Evolutionary conservation across 2,329 filamentous ascomycete genomes (phyloP), one percentile per base, ranked within the genome.

Genomic region (Trichoderma cornu-damae): DNA sequence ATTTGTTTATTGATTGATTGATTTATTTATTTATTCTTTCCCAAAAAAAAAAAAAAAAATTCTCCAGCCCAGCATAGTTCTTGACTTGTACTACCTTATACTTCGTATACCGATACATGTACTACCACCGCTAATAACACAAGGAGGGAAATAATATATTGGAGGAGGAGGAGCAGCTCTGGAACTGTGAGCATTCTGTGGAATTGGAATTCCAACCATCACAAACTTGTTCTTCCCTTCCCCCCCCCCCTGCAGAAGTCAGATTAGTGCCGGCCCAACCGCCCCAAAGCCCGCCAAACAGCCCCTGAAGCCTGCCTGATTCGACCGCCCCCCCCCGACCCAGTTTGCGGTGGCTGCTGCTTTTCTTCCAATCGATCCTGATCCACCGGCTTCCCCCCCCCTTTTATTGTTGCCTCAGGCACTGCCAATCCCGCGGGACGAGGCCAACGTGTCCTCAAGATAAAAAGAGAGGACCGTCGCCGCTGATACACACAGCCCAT

Each of bases 401-500:
- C 46, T 35, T 14, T 18, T 16, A 51, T 61, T 40, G 46, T 44
- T 61, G 63, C 64, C 64, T 65, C 57, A 66, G 63, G 62, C 63
- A 61, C 1, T 49, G 0, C n/a, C 6, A 9, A 26, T 18, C 2
- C 42, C 26, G 28, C 12, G 18, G 24, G 32, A 6, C 57, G 47
- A 57, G 43, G 61, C 62, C 60, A 67, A 59, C 61, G 64, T 68
- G 66, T 66, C 66, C 66, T 68, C 59, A 65, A 62, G 64, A 72
- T 73, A 73, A 73, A 72, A 66, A 69, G 61, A 73, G 72, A 66
- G 69, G 61, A 54, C 62, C 62, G 62, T 28, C 63, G 62, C 65
- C 42, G 62, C 40, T 18, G 37, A n/a, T n/a, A n/a, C n/a, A n/a
- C n/a, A n/a, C n/a, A n/a, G n/a, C n/a, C n/a, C n/a, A n/a, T n/a